Evolutionary conservation across 2,329 filamentous ascomycete genomes (phyloP).

Genomic region (Calonectria ilicicola): DNA sequence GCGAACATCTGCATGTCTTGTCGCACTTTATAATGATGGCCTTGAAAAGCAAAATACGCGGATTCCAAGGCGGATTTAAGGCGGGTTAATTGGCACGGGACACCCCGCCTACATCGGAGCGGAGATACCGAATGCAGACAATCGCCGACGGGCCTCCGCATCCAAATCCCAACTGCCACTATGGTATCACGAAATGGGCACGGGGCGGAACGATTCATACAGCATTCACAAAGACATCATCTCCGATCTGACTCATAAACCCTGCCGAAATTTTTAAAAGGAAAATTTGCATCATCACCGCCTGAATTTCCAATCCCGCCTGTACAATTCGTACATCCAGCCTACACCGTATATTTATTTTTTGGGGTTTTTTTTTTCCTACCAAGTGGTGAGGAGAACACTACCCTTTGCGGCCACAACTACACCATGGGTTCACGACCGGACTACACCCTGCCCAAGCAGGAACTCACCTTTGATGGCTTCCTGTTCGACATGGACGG

Average conservation of each 20-base stretch:
- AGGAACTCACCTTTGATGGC: conserved; percentile 63
- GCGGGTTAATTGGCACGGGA: conserved; percentile 27
- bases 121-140: conserved; percentile 20
- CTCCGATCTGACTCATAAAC: background rate
- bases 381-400: background rate
- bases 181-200: background rate
- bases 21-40: background rate
- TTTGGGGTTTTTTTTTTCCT: too few relatives aligned
- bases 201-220: conserved; percentile 3
- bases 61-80: background rate
- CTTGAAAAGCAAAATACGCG: background rate
- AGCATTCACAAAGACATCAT: background rate
- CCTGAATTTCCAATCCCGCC: background rate
- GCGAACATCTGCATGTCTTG: background rate
- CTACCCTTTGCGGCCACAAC: background rate
- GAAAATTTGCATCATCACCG: background rate
- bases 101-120: conserved; percentile 23
- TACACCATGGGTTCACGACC: conserved; percentile 50
- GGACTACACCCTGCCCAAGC: conserved; percentile 57
- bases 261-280: background rate
- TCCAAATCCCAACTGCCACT: conserved; percentile 15
- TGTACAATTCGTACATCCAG: background rate
- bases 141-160: background rate
- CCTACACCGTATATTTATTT: background rate
- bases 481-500: conserved; percentile 84